These are phyloP conservation scores for Boletus albobrunnescens DNA, from an alignment of 1,284 basidiomycete species.

Conservation along the genomic window DNA sequence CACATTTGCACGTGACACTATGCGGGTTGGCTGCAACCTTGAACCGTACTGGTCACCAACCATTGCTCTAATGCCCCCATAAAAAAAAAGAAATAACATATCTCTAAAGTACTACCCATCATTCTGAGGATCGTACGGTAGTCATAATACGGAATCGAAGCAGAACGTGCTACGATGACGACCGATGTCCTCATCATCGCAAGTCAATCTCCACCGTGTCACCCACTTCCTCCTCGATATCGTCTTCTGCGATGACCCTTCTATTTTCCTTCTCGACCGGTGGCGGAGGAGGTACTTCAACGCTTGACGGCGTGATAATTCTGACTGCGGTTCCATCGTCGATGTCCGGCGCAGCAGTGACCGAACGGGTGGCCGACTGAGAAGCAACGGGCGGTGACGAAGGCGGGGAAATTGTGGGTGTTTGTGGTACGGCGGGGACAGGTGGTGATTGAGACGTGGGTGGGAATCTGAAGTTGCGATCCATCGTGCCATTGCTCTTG, in stretches of 20 bases:
- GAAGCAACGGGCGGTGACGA: slow-evolving; percentile 18
- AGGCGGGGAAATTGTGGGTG: slow-evolving; percentile 9
- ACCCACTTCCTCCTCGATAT: slow-evolving; percentile 65
- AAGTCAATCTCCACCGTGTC: slow-evolving; percentile 64
- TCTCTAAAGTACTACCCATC: slow-evolving; percentile 8
- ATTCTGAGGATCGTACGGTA: neutral
- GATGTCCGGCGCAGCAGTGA: slow-evolving; percentile 1
- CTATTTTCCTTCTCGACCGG: slow-evolving; percentile 65
- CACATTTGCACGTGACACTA: slow-evolving; percentile 17
- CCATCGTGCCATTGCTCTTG: slow-evolving; percentile 65
- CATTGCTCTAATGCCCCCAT: no score
- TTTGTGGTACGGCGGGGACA: slow-evolving; percentile 11
- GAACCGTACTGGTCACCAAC: no score
- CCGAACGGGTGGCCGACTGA: neutral
- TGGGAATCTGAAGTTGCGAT: slow-evolving; percentile 74
- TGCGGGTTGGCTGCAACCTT: slow-evolving; percentile 15
- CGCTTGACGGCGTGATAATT: slow-evolving; percentile 54
- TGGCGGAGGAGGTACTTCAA: slow-evolving; percentile 74
- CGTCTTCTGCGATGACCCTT: slow-evolving; percentile 40
- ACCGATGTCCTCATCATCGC: slow-evolving; percentile 14
- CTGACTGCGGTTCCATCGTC: slow-evolving; percentile 28
- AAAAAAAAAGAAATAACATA: slow-evolving; percentile 12
- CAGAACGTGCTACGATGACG: neutral
- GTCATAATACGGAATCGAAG: slow-evolving; percentile 1
- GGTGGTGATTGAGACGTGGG: slow-evolving; percentile 29